Base-by-base conservation (phyloP, 192 early-diverging fungal species). In the Podila epigama region DNA sequence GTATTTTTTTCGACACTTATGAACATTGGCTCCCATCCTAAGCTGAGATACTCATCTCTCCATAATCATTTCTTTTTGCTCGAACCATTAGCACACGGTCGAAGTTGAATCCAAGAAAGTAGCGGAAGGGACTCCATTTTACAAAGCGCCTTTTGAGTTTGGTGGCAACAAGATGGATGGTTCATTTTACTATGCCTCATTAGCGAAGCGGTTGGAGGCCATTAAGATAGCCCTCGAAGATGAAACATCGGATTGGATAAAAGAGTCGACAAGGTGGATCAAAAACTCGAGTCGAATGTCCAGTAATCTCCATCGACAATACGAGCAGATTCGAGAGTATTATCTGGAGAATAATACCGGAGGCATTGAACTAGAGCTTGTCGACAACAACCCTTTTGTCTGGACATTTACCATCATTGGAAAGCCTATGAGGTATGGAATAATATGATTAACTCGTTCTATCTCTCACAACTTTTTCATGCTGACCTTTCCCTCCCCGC, bases 91-190 rank as follows among this genome's bases (percentile, higher is more conserved):
- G 44, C 54, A 84, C 51, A 83, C 56, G 29, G 70, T 88, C 18
- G 60, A 80, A 16, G 81, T 68, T 32, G 88, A 89, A 64, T 70
- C 70, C 1, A 60, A 42, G 27, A 75, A 70, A 51, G 79, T 87
- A 40, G 70, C 56, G 29, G 83, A 88, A 40, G 86, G 88, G 9
- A 67, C 65, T 12, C 11, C 41, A 9, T 89, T 89, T 40, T 63
- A 60, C 35, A 64, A 68, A 33, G 75, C 79, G 1, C 69, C 80
- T 6, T 90, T 90, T 58, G 88, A 90, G 48, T 69, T 67, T 34
- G 68, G 68, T 5, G 77, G 79, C 28, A 90, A 90, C 66, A 61
- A 51, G 31, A 89, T 87, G 87, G 83, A 87, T 18, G 88, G 88
- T 13, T 37, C 44, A 10, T 85, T 82, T 51, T 53, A 79, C 20